Evolutionary conservation across 2,329 filamentous ascomycete species (phyloP), one percentile per base, ranked within the genome.

Genomic region (Ophiostoma australiae): DNA sequence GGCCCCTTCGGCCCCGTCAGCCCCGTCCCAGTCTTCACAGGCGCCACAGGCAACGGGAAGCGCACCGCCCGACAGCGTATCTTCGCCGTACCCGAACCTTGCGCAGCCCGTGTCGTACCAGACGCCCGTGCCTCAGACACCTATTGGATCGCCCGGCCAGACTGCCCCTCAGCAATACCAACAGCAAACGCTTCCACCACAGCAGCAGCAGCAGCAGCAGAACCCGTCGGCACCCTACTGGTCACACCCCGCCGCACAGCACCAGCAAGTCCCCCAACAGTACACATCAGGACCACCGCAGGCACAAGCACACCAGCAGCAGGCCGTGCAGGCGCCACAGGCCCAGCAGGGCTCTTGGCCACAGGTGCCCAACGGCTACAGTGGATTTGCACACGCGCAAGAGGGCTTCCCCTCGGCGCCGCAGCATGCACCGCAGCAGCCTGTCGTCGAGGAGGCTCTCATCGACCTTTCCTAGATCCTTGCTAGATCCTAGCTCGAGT

Each of bases 371-470:
- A 74, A 70, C 17, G 73, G 78, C 2, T 86, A 87, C 73, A 73
- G 78, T 13, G 81, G 83, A 7, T 89, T 87, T 75, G 81, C 80
- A 2, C 86, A 87, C 76, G 86, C 79, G 3, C 86, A 87, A 76
- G 86, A 89, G 33, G 81, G 85, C 2, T 92, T 92, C 76, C 90
- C 91, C 1, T 82, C 86, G 2, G 87, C 86, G 37, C 88, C 89
- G 20, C 86, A 89, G 72, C 87, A 90, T 78, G 84, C 86, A 37
- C 87, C 86, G 69, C 84, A 79, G 77, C 83, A 84, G 76, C 86
- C 85, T 17, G 84, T 82, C 0, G 84, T 90, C 67, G 91, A 94
- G 79, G 92, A 94, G 80, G 90, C 89, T 72, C 80, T 95, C 76
- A 95, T 95, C 79, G 92, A 95, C 79, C 83, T 94, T 67, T 76